Evolutionary conservation across 1,284 basidiomycete species (phyloP).

Genomic region (Sanguinoderma infundibulare): DNA sequence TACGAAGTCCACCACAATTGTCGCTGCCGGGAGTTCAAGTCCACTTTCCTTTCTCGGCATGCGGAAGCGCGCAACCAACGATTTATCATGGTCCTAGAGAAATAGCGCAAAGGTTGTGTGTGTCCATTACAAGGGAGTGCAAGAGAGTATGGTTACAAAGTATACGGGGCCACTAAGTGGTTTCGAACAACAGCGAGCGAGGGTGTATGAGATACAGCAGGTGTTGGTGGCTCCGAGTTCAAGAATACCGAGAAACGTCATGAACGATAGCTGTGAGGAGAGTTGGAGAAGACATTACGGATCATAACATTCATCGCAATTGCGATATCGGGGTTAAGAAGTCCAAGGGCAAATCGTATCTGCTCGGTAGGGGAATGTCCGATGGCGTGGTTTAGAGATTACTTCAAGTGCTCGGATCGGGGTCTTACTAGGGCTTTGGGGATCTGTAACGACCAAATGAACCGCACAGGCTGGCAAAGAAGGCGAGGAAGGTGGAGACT

Average conservation of each 20-base stretch:
- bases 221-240: no score
- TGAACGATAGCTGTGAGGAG: background rate
- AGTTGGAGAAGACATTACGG: background rate
- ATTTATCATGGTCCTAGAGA: no score
- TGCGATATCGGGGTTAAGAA: background rate
- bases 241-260: background rate
- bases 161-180: background rate
- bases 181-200: background rate
- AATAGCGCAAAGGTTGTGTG: no score
- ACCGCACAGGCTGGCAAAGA: conserved; percentile 69
- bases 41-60: no score
- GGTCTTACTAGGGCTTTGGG: conserved; percentile 24
- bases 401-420: no score
- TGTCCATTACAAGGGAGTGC: no score
- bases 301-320: background rate
- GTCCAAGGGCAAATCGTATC: background rate
- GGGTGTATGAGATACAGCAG: background rate
- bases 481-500: conserved; percentile 64
- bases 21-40: no score
- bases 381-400: background rate
- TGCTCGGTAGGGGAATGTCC: background rate
- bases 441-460: conserved; percentile 67
- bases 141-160: no score
- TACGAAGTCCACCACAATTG: no score
- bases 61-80: no score